phyloP scores from a whole-genome alignment of 2,329 filamentous ascomycete species.

The Colletotrichum brevisporum region DNA sequence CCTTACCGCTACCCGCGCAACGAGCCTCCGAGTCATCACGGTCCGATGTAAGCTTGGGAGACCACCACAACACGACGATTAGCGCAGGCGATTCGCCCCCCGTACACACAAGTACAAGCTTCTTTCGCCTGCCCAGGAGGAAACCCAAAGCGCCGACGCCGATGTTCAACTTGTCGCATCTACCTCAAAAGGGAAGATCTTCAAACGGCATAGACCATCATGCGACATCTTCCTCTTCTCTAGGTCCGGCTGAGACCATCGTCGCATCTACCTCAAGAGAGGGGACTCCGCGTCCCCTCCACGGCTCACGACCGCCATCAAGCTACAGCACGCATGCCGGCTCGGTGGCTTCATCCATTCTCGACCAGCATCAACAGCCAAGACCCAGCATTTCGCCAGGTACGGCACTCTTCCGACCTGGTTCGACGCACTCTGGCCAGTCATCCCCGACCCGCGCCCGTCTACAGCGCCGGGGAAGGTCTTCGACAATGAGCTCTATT shows the following conservation, averaged over 20 bases:
- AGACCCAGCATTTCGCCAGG: constrained; percentile 59
- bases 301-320: constrained; percentile 36
- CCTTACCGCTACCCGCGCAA: constrained; percentile 23
- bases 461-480: constrained; percentile 78
- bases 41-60: constrained; percentile 86
- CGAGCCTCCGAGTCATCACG: constrained; percentile 79
- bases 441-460: constrained; percentile 77
- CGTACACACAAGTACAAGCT: constrained; percentile 75
- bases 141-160: constrained; percentile 81
- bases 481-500: constrained; percentile 90
- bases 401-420: constrained; percentile 64
- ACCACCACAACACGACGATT: constrained; percentile 73
- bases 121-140: constrained; percentile 85
- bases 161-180: constrained; percentile 86
- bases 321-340: constrained; percentile 38
- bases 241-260: constrained; percentile 46
- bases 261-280: constrained; percentile 24
- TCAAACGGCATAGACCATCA: constrained; percentile 48
- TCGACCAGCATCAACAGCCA: constrained; percentile 46
- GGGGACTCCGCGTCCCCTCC: constrained; percentile 28
- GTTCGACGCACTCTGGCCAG: constrained; percentile 68
- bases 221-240: constrained; percentile 60
- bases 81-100: constrained; percentile 65
- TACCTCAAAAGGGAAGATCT: constrained; percentile 79
- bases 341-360: constrained; percentile 49